Conservation (phyloP, 257 asterid species). For the Solanum okadae region DNA sequence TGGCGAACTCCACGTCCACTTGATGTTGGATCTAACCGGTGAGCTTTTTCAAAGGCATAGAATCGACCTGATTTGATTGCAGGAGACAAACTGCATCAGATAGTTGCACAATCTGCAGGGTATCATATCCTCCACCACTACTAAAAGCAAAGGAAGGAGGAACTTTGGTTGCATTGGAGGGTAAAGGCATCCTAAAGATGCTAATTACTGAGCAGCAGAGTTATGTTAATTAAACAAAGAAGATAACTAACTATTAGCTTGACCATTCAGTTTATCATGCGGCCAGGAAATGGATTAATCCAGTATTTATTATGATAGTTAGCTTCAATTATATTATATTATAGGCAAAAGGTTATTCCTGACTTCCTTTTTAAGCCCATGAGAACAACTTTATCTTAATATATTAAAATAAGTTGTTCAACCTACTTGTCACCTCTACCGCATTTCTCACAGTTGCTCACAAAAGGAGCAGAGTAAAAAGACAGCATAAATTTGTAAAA, state of each 20-base stretch:
- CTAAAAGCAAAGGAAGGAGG: not conserved
- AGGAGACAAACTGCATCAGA: slow-evolving; percentile 3
- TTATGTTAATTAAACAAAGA: not conserved
- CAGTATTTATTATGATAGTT: not conserved
- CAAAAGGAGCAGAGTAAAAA: not conserved
- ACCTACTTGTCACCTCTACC: not conserved
- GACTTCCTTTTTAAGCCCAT: not conserved
- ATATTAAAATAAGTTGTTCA: not conserved
- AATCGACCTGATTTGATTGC: slow-evolving; percentile 67
- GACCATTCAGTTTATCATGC: not conserved
- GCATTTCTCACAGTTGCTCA: not conserved
- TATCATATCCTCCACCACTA: not conserved
- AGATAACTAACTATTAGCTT: not conserved
- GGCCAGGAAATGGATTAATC: not conserved
- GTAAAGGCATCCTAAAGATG: not conserved
- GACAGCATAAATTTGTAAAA: not conserved
- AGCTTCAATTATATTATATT: not conserved
- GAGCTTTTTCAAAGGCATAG: slow-evolving; percentile 97
- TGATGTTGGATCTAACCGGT: slow-evolving; percentile 85
- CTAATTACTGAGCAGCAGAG: not conserved
- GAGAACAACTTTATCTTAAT: not conserved
- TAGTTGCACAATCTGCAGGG: not conserved
- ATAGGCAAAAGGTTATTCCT: not conserved
- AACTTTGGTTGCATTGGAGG: not conserved
- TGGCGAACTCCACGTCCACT: slow-evolving; percentile 99